Evolutionary conservation across 202 grass and related monocot genomes (phyloP).

Genomic region (Digitaria exilis): DNA sequence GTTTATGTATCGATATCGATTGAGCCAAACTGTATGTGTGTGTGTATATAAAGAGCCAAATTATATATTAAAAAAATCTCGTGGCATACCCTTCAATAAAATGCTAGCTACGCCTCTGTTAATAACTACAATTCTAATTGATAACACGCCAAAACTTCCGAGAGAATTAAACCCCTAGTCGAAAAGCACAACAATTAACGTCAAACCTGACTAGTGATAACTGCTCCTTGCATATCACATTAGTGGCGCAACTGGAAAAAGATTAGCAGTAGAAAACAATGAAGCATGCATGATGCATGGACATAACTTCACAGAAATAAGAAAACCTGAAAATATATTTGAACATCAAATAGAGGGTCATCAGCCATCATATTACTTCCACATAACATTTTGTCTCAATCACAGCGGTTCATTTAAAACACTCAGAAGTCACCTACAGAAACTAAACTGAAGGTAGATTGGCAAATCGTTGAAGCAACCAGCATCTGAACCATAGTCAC

Average conservation of each 20-base stretch:
- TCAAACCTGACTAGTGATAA: neutral
- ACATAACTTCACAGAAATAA: neutral
- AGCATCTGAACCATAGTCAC: neutral
- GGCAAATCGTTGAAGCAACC: neutral
- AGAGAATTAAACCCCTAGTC: neutral
- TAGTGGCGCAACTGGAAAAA: neutral
- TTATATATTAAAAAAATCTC: too few species aligned
- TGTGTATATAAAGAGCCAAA: too few species aligned
- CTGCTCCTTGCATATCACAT: neutral
- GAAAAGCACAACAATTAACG: neutral
- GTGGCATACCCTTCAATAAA: too few species aligned
- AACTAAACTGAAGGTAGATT: neutral
- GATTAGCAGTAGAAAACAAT: neutral
- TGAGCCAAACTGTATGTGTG: too few species aligned
- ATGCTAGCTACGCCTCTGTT: too few species aligned
- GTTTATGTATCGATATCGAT: too few species aligned
- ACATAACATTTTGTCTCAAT: neutral
- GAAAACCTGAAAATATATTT: neutral
- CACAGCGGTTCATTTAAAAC: neutral
- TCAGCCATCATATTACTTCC: neutral
- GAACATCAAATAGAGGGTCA: neutral
- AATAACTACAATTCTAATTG: too few species aligned
- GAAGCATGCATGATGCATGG: neutral
- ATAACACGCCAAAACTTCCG: too few species aligned
- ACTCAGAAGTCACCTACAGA: neutral